Percentiles rank a stretch among this genome's conserved stretches.
Conservation (phyloP, 148 eudicot species). For the Camellia lanceoleosa region DNA sequence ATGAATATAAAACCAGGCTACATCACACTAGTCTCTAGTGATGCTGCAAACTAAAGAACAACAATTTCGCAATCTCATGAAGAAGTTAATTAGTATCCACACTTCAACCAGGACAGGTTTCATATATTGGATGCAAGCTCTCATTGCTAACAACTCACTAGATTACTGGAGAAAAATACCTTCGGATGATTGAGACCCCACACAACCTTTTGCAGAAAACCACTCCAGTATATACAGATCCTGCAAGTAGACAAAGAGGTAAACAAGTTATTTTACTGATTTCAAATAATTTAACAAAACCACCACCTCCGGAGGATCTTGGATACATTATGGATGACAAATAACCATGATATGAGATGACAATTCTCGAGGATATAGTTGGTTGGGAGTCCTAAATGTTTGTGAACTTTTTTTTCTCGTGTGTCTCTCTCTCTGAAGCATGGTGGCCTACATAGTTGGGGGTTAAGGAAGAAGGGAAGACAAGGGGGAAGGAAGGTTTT, state of each 20-base stretch:
- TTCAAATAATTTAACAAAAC: not conserved
- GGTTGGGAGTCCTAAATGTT: not conserved
- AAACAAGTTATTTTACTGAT: not conserved
- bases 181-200: slow-evolving; percentile 61
- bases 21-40: not conserved
- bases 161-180: slow-evolving; percentile 30
- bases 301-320: not conserved
- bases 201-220: slow-evolving; percentile 58
- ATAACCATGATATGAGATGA: not conserved
- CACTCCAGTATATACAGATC: slow-evolving; percentile 56
- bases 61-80: not conserved
- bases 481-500: too few species aligned
- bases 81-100: not conserved
- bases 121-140: not conserved
- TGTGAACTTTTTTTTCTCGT: not conserved
- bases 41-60: not conserved
- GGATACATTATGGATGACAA: not conserved
- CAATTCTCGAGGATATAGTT: not conserved
- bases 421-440: too few species aligned
- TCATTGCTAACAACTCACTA: not conserved
- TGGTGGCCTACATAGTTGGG: too few species aligned
- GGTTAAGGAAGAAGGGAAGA: too few species aligned
- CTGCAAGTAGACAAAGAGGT: slow-evolving; percentile 24
- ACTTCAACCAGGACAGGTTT: not conserved
- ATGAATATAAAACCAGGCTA: too few species aligned